A percentile compares a stretch with the other conserved stretches of the same genome.
Evolutionary conservation across 129 eudicot species (phyloP).

Genomic region (Pittosporum tobira): DNA sequence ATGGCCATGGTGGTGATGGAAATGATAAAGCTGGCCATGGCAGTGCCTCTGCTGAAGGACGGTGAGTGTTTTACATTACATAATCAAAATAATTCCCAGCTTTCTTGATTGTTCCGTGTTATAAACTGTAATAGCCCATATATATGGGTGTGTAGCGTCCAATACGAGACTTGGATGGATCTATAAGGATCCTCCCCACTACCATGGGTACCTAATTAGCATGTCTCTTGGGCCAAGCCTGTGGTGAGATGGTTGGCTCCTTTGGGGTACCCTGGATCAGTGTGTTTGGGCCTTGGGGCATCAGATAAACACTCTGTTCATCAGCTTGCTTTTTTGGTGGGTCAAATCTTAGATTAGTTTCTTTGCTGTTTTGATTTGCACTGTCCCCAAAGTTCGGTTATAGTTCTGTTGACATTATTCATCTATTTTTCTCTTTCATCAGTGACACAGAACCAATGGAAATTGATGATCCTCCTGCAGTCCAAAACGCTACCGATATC

Average conservation of each 20-base stretch:
- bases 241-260: too few relatives aligned
- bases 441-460: conserved; percentile 74
- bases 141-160: too few relatives aligned
- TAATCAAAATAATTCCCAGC: neutral
- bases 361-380: conserved; percentile 1
- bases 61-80: conserved; percentile 19
- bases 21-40: conserved; percentile 11
- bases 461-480: conserved; percentile 52
- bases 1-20: conserved; percentile 12
- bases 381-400: neutral
- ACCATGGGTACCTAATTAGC: too few relatives aligned
- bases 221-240: too few relatives aligned
- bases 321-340: neutral
- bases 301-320: too few relatives aligned
- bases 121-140: too few relatives aligned
- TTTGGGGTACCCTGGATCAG: too few relatives aligned
- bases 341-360: neutral
- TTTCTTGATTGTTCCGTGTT: too few relatives aligned
- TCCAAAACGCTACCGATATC: conserved; percentile 19
- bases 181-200: too few relatives aligned
- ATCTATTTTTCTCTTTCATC: conserved; percentile 7
- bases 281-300: too few relatives aligned
- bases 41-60: conserved; percentile 20
- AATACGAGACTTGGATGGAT: too few relatives aligned
- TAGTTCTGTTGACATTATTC: neutral